Evolutionary conservation across 768 basidiomycete species (phyloP), one percentile per base, ranked within the genome.

Genomic region (Termitomyces sp.): DNA sequence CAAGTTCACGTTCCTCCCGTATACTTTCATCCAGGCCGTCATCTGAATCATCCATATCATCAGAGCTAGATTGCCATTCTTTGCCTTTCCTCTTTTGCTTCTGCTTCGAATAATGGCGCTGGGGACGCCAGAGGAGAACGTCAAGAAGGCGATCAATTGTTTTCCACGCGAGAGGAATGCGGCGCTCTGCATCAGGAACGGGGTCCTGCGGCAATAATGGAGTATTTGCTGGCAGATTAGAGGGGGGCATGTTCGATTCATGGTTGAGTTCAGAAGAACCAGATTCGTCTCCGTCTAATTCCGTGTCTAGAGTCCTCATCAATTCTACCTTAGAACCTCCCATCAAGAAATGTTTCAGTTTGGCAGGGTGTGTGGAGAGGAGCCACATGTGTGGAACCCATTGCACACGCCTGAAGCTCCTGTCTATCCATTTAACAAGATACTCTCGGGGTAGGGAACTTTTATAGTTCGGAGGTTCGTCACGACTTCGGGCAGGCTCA

Each of bases 361-460:
- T 91, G 11, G 69, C 65, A n/a, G 72, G 66, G 51, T 82, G 76
- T n/a, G 81, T 85, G 10, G 87, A 81, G 30, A 85, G 74, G 2
- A 97, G 75, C 93, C 93, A 98, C 76, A 88, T 85, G 63, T 98
- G 94, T 30, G 93, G 89, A 2, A 97, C 93, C 94, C 94, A 98
- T 67, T 88, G 80, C 11, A 82, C 73, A 42, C 88, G 82, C 52
- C 89, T 76, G 69, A 90, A 98, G 61, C 93, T 91, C 44, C 88
- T 74, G 40, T 78, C 84, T 9, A 70, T 69, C 93, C 94, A 98
- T 68, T 98, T 98, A 54, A 98, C 84, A 12, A 98, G 83, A 67
- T 98, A 98, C 69, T 96, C 92, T 43, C 95, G 75, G n/a, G 91
- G 91, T 16, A 95, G 76, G 34, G 73, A 63, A 25, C 74, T 67